Percentiles rank a stretch among this genome's conserved stretches.
These are phyloP conservation scores for Corymbia calophylla DNA, from an alignment of 441 rosid species.

Conservation along the genomic window DNA sequence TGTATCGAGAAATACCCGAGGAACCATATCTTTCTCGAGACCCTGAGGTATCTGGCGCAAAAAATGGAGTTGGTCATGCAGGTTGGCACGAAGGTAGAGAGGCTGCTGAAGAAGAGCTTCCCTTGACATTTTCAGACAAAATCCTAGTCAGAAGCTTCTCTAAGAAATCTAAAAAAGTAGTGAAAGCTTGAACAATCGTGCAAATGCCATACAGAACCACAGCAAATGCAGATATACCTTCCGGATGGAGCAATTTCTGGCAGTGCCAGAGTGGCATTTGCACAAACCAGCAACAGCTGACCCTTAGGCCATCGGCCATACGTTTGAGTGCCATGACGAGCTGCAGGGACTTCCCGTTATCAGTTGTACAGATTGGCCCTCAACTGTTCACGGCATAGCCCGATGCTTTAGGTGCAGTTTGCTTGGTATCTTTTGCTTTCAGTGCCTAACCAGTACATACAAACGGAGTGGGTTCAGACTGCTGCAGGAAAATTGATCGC, in stretches of 20 bases:
- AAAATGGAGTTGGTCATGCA: slow-evolving; percentile 18
- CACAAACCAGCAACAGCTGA: neutral
- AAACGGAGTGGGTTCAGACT: neutral
- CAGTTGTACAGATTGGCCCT: neutral
- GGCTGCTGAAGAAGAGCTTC: slow-evolving; percentile 58
- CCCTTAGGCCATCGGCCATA: neutral
- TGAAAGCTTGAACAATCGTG: slow-evolving; percentile 1
- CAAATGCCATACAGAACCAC: neutral
- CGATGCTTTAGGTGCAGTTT: neutral
- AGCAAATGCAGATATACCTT: neutral
- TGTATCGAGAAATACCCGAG: slow-evolving; percentile 65
- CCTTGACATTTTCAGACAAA: slow-evolving; percentile 73
- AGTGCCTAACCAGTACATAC: neutral
- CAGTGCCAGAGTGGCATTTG: neutral
- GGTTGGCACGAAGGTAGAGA: slow-evolving; percentile 46
- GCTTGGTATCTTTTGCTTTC: neutral
- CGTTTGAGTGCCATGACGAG: neutral
- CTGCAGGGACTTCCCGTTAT: neutral
- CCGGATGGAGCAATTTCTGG: neutral
- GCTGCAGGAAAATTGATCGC: neutral
- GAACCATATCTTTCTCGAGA: slow-evolving; percentile 26
- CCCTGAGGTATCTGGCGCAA: slow-evolving; percentile 16
- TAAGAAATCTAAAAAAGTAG: slow-evolving; percentile 40
- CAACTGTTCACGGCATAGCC: neutral
- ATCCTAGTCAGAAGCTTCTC: slow-evolving; percentile 43